Evolutionary conservation across 306 rosid genomes (phyloP), one percentile per base, ranked within the genome.

Genomic region (Glycine tomentella): DNA sequence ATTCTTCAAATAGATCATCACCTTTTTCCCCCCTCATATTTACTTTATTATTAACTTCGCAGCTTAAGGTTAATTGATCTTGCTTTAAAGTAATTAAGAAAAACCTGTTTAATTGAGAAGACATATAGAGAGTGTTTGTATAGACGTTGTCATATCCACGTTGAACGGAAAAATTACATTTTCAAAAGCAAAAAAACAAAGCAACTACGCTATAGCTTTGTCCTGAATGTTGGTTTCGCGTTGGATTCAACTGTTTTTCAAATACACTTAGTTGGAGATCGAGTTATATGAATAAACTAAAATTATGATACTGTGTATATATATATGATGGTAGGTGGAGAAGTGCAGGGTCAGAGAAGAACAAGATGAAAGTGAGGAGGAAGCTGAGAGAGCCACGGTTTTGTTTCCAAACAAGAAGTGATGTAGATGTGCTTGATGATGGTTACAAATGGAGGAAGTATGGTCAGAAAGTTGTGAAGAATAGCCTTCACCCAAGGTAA

Each of bases 361-460:
- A 75, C 89, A 95, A 95, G 84, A 90, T 90, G 90, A 95, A 93
- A 82, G 93, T 93, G 75, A 89, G 99, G 86, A 93, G 99, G 86
- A 93, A 95, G 90, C 89, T 95, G 56, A 93, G 99, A 76, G 99
- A 93, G 61, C 99, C 99, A 78, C 85, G 99, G 83, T 95, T 95
- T 85, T 95, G 99, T 84, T 95, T 95, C 86, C 99, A 95, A 82
- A 95, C 98, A 44, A 91, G 98, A 83, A 95, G 99, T 77, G 99
- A 95, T 68, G 95, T 95, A n/a, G 99, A 95, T 87, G 99, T 95
- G 8, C 97, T 95, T 84, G 99, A 95, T 89, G 99, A 95, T 89
- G 99, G 99, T 52, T 95, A 95, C 81, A 95, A 95, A 87, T 95
- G 99, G 99, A 89, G 99, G 88, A 95, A 95, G 82, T 95, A 95